Conservation (phyloP, 2,329 filamentous ascomycete genomes). For the Xylaria sp. region DNA sequence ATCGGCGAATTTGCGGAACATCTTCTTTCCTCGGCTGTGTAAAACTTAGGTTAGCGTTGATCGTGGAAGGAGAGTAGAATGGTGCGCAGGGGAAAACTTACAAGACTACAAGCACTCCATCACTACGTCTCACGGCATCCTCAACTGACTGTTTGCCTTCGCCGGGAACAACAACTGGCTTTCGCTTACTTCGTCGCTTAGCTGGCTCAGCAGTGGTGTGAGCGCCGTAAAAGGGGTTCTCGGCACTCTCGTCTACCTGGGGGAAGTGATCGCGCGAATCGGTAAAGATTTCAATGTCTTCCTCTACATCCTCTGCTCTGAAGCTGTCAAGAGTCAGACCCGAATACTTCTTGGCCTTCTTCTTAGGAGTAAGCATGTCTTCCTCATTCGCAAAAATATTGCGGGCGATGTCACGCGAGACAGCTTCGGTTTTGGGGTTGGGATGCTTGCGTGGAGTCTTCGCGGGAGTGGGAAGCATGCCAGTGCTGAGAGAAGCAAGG, state of each 20-base stretch:
- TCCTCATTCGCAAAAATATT: constrained; percentile 70
- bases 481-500: constrained; percentile 51
- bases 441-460: constrained; percentile 78
- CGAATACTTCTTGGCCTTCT: constrained; percentile 66
- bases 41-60: constrained; percentile 31
- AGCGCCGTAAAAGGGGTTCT: constrained; percentile 77
- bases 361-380: constrained; percentile 69
- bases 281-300: constrained; percentile 77
- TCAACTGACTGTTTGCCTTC: constrained; percentile 69
- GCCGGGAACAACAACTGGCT: constrained; percentile 64
- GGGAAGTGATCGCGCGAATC: constrained; percentile 83
- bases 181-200: constrained; percentile 65
- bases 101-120: constrained; percentile 82
- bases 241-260: constrained; percentile 69
- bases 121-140: constrained; percentile 70
- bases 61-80: constrained; percentile 39
- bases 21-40: constrained; percentile 78
- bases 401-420: constrained; percentile 66
- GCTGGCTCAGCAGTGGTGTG: constrained; percentile 51
- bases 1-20: constrained; percentile 74
- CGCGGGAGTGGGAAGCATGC: constrained; percentile 79
- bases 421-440: constrained; percentile 60
- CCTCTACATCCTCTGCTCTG: constrained; percentile 63
- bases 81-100: constrained; percentile 59
- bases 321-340: constrained; percentile 68